A percentile compares a stretch with the other conserved stretches of the same genome.
phyloP scores from a whole-genome alignment of 805 yeast species.

The Kuraishia molischiana region DNA sequence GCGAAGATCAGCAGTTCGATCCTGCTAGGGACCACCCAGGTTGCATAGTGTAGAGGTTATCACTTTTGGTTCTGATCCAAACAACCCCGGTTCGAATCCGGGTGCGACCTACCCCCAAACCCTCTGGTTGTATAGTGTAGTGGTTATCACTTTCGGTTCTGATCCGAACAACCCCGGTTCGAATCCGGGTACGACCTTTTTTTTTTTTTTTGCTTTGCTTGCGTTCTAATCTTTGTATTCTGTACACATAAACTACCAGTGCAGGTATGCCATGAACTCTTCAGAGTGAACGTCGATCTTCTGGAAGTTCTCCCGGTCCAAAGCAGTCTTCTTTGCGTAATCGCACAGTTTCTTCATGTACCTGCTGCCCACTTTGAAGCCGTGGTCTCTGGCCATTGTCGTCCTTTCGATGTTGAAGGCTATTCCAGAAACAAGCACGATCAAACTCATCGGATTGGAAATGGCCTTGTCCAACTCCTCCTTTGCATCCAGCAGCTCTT shows the following conservation, averaged over 20 bases:
- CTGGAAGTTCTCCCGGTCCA: too few relatives aligned
- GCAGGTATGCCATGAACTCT: too few relatives aligned
- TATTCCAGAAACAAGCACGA: conserved; percentile 15
- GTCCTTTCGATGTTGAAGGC: conserved; percentile 19
- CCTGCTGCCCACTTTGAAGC: conserved; percentile 17
- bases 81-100: conserved; percentile 83
- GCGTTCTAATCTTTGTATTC: not conserved
- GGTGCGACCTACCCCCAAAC: conserved; percentile 67
- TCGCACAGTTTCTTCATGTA: conserved; percentile 11
- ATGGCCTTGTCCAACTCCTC: not conserved
- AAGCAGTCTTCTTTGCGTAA: too few relatives aligned
- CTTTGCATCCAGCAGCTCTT: not conserved
- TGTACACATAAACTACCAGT: too few relatives aligned
- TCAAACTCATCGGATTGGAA: conserved; percentile 8
- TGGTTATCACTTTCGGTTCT: conserved; percentile 76
- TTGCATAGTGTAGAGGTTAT: conserved; percentile 71
- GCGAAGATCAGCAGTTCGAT: conserved; percentile 58
- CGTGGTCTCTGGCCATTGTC: conserved; percentile 14
- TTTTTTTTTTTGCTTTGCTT: conserved; percentile 6
- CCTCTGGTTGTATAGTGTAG: conserved; percentile 60
- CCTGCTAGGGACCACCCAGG: conserved; percentile 60
- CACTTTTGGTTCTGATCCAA: conserved; percentile 76
- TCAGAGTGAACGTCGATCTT: too few relatives aligned
- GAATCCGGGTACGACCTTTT: conserved; percentile 74
- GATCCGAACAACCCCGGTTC: conserved; percentile 80